A percentile compares a stretch with the other conserved stretches of the same genome.
These are phyloP conservation scores for Eucalyptus curtisii DNA, from an alignment of 345 rosid species.

Conservation along the genomic window DNA sequence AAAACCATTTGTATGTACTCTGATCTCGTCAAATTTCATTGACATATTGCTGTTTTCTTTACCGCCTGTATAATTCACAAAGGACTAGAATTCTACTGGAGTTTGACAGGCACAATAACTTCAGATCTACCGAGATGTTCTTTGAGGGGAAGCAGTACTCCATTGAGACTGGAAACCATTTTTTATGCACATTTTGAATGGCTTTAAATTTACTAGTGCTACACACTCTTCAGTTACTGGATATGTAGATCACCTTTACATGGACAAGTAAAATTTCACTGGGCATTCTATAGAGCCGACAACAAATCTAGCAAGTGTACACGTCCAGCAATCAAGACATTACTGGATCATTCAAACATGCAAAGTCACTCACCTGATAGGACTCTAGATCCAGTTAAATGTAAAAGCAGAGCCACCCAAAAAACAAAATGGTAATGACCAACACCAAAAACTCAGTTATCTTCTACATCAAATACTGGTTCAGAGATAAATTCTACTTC, in stretches of 20 bases:
- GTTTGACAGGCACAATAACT: no score
- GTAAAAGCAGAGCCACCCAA: neutral
- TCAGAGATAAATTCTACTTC: neutral
- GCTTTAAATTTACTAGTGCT: neutral
- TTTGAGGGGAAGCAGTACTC: no score
- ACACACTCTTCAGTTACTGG: neutral
- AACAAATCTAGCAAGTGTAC: neutral
- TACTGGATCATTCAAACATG: neutral
- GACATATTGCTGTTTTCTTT: neutral
- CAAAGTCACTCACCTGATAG: neutral
- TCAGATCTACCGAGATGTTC: no score
- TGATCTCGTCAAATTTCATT: neutral
- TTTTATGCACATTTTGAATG: neutral
- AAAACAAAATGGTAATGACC: neutral
- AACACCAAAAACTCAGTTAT: neutral
- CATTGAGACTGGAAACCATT: neutral
- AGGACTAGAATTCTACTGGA: neutral
- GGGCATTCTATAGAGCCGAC: neutral
- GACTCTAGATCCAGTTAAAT: neutral
- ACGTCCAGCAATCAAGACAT: neutral
- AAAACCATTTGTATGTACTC: neutral
- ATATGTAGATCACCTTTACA: neutral
- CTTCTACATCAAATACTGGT: neutral
- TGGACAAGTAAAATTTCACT: neutral
- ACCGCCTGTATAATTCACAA: neutral